Evolutionary conservation across 768 basidiomycete genomes (phyloP), one percentile per base, ranked within the genome.

Genomic region (Omphalotus guepiniiformis): DNA sequence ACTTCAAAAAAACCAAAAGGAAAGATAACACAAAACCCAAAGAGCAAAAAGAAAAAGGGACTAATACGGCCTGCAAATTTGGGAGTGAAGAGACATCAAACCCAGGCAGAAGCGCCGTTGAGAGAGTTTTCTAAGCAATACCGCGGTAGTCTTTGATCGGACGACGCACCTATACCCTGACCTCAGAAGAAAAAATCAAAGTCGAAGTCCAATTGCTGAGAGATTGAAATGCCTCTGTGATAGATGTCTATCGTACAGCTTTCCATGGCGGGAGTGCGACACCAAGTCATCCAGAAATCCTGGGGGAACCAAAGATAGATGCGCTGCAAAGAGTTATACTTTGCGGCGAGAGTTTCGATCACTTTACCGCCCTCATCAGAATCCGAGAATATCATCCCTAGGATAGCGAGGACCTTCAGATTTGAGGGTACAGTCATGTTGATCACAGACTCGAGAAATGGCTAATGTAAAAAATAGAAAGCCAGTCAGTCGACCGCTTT

Each of bases 331-430:
- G 39, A 47, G 22, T 19, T 18, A 26, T 54, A 54, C 25, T 48
- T 51, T 18, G 15, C 16, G 6, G 53, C 39, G 18, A 54, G 46
- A 7, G 46, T 45, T 15, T 51, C 40, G 28, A 54, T 43, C 15
- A 51, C 41, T n/a, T 51, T 22, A 11, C 26, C 36, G 4, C 53
- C 53, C 30, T 54, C 50, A n/a, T 28, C 32, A 21, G 30, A 13
- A 42, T 54, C 45, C 8, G 49, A 54, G 34, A 47, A 42, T 34
- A 54, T 42, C 53, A 54, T 54, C 25, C 39, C 46, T n/a, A 50
- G 34, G 12, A 54, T 38, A 38, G 44, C 50, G 16, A 54, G 41
- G 30, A 48, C 26, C 35, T 54, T 34, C 11, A 54, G 21, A 18
- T 48, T 34, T 19, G 29, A 19, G 8, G 48, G 48, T 6, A 54